Conservation (phyloP, 176 grass and related monocot genomes). For the Carex parvula region DNA sequence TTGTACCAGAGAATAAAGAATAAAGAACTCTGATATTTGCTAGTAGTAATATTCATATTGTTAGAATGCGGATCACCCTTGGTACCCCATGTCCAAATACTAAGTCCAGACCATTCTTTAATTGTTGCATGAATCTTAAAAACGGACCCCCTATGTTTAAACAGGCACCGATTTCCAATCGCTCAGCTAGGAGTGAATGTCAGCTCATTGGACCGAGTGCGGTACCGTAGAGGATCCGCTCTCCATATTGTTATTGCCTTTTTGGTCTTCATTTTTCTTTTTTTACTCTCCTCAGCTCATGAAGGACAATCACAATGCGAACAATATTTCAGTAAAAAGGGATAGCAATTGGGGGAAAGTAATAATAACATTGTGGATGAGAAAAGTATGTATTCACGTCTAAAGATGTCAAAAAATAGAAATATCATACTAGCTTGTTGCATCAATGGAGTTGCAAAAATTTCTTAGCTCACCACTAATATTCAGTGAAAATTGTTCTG, state of each 20-base stretch:
- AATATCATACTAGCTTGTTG: no score
- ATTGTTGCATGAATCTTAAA: no score
- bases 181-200: no score
- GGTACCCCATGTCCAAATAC: no score
- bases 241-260: neutral
- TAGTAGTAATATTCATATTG: neutral
- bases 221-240: no score
- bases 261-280: neutral
- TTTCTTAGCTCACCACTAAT: neutral
- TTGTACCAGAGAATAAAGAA: neutral
- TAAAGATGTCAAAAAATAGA: no score
- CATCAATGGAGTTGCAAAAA: neutral
- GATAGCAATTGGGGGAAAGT: neutral
- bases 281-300: neutral
- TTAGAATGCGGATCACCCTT: no score
- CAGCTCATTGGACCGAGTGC: no score
- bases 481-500: neutral
- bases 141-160: no score
- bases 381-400: no score
- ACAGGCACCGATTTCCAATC: no score
- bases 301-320: neutral
- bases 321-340: neutral
- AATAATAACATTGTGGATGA: neutral
- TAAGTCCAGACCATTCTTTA: no score
- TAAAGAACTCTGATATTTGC: neutral